Evolutionary conservation across 768 basidiomycete species (phyloP).

Genomic region (Phylloporus sp.): DNA sequence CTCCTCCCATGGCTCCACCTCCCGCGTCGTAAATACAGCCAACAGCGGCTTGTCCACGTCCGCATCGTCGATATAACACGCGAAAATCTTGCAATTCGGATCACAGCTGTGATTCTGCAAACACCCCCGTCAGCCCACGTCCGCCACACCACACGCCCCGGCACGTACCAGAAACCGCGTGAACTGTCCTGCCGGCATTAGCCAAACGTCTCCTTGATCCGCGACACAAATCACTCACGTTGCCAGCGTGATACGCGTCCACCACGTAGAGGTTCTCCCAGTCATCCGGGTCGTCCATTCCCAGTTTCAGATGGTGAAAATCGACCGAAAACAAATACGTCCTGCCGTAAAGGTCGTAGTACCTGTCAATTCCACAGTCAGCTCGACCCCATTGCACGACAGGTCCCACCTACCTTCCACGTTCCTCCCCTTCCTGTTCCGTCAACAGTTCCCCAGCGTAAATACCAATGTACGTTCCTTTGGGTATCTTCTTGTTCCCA

Average conservation of each 20-base stretch:
- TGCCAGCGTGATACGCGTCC: constrained; percentile 86
- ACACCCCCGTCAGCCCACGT: neutral
- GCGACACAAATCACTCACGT: constrained; percentile 52
- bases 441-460: constrained; percentile 83
- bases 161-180: constrained; percentile 79
- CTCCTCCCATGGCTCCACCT: constrained; percentile 64
- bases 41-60: constrained; percentile 66
- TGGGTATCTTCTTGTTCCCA: constrained; percentile 55
- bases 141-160: constrained; percentile 44
- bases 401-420: constrained; percentile 54
- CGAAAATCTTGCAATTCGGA: constrained; percentile 70
- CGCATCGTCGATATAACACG: constrained; percentile 75
- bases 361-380: constrained; percentile 36
- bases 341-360: constrained; percentile 67
- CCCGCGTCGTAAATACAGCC: constrained; percentile 58
- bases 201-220: neutral
- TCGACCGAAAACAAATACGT: constrained; percentile 85
- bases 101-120: constrained; percentile 91
- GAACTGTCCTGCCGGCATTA: constrained; percentile 53
- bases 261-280: constrained; percentile 48
- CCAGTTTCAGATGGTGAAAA: constrained; percentile 56
- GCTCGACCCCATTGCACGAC: neutral
- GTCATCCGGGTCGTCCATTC: constrained; percentile 21
- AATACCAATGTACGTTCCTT: constrained; percentile 71
- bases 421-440: constrained; percentile 57